Evolutionary conservation across 495 filamentous ascomycete genomes (phyloP).

Genomic region (Acidomyces sp.): DNA sequence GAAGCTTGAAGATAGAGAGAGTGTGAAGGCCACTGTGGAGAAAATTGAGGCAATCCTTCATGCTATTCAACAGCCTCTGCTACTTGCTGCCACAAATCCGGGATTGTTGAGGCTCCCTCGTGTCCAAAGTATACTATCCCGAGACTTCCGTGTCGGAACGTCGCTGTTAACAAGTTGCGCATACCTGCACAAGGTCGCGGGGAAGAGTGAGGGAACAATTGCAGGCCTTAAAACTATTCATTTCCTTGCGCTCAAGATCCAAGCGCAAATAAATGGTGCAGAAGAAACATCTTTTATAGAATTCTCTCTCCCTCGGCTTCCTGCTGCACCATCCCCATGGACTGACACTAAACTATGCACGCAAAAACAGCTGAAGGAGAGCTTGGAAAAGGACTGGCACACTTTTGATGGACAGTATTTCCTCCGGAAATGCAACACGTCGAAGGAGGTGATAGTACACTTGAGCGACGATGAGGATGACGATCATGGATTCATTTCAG

Average conservation of each 20-base stretch:
- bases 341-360: slow-evolving; percentile 20
- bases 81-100: slow-evolving; percentile 23
- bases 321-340: no score
- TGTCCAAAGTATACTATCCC: slow-evolving; percentile 30
- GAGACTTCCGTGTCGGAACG: slow-evolving; percentile 34
- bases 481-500: slow-evolving; percentile 7
- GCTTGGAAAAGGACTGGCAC: slow-evolving; percentile 28
- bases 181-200: no score
- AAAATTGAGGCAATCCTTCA: slow-evolving; percentile 36
- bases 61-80: slow-evolving; percentile 31
- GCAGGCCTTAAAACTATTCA: neutral
- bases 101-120: slow-evolving; percentile 31
- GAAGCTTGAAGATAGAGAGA: slow-evolving; percentile 33
- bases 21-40: slow-evolving; percentile 32
- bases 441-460: slow-evolving; percentile 28
- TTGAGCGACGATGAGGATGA: slow-evolving; percentile 28
- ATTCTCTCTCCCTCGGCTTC: no score
- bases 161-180: slow-evolving; percentile 1
- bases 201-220: no score
- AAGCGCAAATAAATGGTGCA: neutral
- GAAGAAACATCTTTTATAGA: no score
- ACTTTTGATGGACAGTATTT: slow-evolving; percentile 25
- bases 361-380: slow-evolving; percentile 22
- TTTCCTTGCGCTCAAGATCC: neutral
- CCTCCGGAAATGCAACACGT: slow-evolving; percentile 24